phyloP scores from a whole-genome alignment of 345 rosid genomes.

The Ricinus communis region DNA sequence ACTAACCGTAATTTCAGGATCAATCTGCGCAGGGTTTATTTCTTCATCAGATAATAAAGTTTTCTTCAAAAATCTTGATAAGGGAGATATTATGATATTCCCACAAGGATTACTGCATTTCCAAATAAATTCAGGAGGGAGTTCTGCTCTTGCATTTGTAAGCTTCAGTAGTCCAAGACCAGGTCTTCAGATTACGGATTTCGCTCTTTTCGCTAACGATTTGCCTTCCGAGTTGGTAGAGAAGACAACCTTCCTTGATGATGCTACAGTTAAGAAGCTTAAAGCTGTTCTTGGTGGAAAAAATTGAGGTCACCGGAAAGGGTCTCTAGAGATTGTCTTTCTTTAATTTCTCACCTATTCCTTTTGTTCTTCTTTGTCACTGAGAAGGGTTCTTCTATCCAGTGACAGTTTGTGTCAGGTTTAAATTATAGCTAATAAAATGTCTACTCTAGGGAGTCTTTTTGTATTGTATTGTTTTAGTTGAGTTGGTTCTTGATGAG shows the following conservation, averaged over 20 bases:
- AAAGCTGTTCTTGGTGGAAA: conserved; percentile 89
- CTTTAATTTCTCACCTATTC: neutral
- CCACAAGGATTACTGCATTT: conserved; percentile 80
- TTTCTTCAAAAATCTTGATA: conserved; percentile 46
- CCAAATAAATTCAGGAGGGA: conserved; percentile 56
- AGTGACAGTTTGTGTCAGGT: neutral
- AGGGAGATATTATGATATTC: conserved; percentile 72
- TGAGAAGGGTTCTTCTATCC: neutral
- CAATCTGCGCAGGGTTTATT: conserved; percentile 75
- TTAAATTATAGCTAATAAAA: neutral
- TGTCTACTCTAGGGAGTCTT: neutral
- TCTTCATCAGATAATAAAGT: conserved; percentile 62
- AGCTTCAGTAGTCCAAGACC: conserved; percentile 72
- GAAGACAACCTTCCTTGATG: conserved; percentile 61
- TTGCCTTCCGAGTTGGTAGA: conserved; percentile 61
- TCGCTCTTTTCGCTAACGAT: conserved; percentile 60
- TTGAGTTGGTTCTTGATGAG: conserved; percentile 2
- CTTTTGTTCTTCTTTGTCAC: neutral
- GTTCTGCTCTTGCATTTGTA: conserved; percentile 48
- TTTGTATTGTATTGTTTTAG: neutral
- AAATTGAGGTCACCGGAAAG: conserved; percentile 27
- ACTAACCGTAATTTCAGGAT: conserved; percentile 52
- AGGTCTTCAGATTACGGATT: conserved; percentile 70
- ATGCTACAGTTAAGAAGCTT: conserved; percentile 71
- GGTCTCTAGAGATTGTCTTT: neutral